These are phyloP conservation scores for Abelmoschus esculentus DNA, from an alignment of 345 rosid genomes.

Conservation along the genomic window DNA sequence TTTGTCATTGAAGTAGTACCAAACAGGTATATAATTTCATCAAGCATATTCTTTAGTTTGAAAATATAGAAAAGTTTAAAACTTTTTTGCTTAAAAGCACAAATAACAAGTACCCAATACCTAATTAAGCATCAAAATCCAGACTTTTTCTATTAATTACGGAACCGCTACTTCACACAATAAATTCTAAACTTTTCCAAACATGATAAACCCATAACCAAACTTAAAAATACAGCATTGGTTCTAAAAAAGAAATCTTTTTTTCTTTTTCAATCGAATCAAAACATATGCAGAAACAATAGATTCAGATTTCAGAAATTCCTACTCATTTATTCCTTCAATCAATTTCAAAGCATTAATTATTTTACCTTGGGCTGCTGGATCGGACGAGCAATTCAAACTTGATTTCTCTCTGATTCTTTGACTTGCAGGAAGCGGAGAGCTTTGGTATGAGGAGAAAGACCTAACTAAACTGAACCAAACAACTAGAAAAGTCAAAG, in stretches of 20 bases:
- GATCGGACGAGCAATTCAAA: background rate
- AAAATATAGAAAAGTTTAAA: no score
- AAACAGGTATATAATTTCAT: no score
- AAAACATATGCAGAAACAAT: background rate
- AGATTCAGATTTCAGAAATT: background rate
- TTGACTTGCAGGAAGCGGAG: no score
- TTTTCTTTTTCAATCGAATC: background rate
- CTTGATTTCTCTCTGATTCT: background rate
- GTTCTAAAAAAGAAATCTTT: background rate
- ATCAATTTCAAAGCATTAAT: background rate
- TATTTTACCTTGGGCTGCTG: background rate
- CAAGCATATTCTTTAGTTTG: no score
- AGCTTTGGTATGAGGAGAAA: no score
- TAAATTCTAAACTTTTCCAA: background rate
- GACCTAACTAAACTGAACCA: background rate
- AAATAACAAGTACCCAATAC: no score
- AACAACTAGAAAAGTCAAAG: background rate
- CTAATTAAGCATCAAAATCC: background rate
- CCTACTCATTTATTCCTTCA: no score
- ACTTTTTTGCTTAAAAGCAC: no score
- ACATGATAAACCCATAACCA: background rate
- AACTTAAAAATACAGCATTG: background rate
- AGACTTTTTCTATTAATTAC: background rate
- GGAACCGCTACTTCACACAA: background rate
- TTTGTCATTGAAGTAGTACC: no score